Conservation (phyloP, 2,329 filamentous ascomycete genomes). For the Hypoxylon sp. region DNA sequence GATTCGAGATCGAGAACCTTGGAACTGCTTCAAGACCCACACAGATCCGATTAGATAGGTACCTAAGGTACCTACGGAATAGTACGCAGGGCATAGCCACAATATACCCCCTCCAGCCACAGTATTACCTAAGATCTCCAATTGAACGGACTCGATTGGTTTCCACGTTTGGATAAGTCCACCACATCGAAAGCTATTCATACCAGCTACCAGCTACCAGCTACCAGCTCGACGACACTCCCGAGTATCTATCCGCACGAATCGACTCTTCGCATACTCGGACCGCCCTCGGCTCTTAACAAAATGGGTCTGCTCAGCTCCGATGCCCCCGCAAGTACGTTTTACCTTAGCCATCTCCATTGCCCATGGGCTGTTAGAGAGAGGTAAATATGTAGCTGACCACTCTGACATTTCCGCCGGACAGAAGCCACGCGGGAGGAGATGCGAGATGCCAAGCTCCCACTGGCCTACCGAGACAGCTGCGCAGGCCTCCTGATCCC, state of each 20-base stretch:
- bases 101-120: background rate
- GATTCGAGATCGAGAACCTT: background rate
- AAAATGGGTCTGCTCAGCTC: conserved; percentile 46
- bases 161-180: background rate
- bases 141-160: conserved; percentile 6
- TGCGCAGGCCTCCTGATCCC: conserved; percentile 96
- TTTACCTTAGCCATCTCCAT: background rate
- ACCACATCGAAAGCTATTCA: conserved; percentile 4
- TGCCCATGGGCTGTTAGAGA: background rate
- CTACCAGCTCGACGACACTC: conserved; percentile 12
- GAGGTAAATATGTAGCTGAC: conserved; percentile 10
- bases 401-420: background rate
- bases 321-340: conserved; percentile 48
- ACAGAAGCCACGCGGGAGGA: conserved; percentile 85
- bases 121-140: conserved; percentile 4
- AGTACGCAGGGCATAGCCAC: background rate
- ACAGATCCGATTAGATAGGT: no score
- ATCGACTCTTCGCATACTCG: conserved; percentile 15
- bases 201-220: no score
- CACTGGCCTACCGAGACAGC: conserved; percentile 91
- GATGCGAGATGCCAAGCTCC: conserved; percentile 91
- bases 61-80: no score
- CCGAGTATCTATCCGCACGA: conserved; percentile 6
- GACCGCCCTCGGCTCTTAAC: conserved; percentile 22
- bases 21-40: no score